Percentiles rank a stretch among this genome's conserved stretches.
phyloP scores from a whole-genome alignment of 2,329 filamentous ascomycete species.

The Didymella lethalis region DNA sequence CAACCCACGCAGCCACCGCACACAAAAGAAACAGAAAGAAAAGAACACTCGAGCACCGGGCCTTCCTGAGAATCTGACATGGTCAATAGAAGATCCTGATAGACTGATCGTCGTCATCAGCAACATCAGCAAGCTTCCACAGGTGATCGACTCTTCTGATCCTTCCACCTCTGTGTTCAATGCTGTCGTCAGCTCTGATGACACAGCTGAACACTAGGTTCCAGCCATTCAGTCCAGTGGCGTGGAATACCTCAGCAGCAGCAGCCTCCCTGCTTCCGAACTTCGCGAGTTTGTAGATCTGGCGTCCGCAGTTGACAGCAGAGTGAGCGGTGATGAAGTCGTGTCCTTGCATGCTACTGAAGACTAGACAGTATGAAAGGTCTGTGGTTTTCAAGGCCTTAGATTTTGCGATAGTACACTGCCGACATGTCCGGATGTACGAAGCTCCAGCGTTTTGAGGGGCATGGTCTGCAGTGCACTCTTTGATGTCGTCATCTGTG shows the following conservation, averaged over 20 bases:
- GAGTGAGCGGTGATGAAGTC: conserved; percentile 23
- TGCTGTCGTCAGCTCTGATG: conserved; percentile 35
- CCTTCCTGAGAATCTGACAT: neutral
- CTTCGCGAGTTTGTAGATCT: conserved; percentile 43
- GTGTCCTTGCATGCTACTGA: conserved; percentile 35
- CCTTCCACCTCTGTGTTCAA: conserved; percentile 27
- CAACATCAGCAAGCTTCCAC: conserved; percentile 36
- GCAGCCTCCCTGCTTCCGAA: conserved; percentile 47
- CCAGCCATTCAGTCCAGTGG: conserved; percentile 42
- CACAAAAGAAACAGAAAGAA: neutral
- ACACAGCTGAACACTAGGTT: conserved; percentile 45
- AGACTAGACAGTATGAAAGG: conserved; percentile 36
- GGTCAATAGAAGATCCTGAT: conserved; percentile 45
- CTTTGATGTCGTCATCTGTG: conserved; percentile 39
- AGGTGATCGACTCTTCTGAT: conserved; percentile 35
- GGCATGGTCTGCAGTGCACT: conserved; percentile 32
- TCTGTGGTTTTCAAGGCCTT: conserved; percentile 33
- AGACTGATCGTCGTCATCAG: conserved; percentile 21
- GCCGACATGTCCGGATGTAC: conserved; percentile 30
- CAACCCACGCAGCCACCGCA: too few relatives aligned
- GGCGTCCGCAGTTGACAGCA: conserved; percentile 25
- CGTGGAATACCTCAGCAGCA: conserved; percentile 40
- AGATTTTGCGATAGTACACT: conserved; percentile 40
- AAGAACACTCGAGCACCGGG: neutral
- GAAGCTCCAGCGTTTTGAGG: conserved; percentile 10